A percentile compares a stretch with the other conserved stretches of the same genome.
phyloP scores from a whole-genome alignment of 2,329 filamentous ascomycete species.

The Plectosphaerella sp. region DNA sequence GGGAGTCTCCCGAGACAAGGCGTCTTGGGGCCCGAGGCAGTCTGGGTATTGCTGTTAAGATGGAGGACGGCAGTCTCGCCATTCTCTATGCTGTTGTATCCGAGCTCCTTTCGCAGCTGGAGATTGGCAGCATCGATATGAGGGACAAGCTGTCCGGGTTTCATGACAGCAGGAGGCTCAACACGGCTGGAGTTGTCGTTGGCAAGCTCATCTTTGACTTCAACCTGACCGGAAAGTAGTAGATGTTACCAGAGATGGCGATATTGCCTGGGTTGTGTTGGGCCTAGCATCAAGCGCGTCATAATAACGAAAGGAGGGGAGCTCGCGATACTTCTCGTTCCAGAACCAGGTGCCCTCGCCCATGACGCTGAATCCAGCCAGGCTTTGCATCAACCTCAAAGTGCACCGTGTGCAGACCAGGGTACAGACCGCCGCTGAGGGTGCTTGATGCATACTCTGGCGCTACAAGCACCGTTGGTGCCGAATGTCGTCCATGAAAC shows the following conservation, averaged over 20 bases:
- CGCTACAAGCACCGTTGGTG: too few relatives aligned
- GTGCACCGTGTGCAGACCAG: too few relatives aligned
- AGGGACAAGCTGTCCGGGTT: slow-evolving; percentile 24
- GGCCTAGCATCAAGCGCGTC: too few relatives aligned
- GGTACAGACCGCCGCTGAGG: too few relatives aligned
- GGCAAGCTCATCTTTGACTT: slow-evolving; percentile 17
- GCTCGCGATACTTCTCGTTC: too few relatives aligned
- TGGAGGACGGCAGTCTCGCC: slow-evolving; percentile 41
- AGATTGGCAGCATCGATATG: slow-evolving; percentile 26
- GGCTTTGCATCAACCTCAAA: too few relatives aligned
- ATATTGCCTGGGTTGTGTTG: too few relatives aligned
- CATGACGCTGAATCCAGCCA: too few relatives aligned
- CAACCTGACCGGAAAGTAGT: background rate
- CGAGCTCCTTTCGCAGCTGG: slow-evolving; percentile 38
- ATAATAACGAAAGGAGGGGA: too few relatives aligned
- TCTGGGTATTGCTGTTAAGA: slow-evolving; percentile 40
- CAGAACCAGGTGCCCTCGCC: too few relatives aligned
- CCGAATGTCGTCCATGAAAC: too few relatives aligned
- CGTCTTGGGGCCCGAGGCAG: slow-evolving; percentile 28
- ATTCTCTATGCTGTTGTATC: slow-evolving; percentile 37
- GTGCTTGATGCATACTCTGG: too few relatives aligned
- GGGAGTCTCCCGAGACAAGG: slow-evolving; percentile 29
- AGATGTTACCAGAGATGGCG: background rate
- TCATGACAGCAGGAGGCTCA: slow-evolving; percentile 25
- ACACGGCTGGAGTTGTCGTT: slow-evolving; percentile 32